These are phyloP conservation scores for Xylariaceae sp. DNA, from an alignment of 2,329 filamentous ascomycete species.

Conservation along the genomic window DNA sequence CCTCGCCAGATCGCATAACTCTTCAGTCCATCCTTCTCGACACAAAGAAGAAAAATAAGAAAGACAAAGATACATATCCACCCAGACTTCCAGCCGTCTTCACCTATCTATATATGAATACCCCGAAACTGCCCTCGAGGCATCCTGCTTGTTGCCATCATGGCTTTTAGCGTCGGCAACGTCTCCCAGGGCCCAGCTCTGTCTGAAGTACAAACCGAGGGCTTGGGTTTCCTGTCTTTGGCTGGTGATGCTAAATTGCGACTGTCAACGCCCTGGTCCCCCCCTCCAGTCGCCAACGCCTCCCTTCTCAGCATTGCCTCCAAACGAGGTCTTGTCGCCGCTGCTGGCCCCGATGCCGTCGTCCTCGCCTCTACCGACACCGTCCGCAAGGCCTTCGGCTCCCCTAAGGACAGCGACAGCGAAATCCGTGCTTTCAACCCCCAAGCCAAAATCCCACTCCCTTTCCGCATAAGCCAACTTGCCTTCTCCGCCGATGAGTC, in stretches of 20 bases:
- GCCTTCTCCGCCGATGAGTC: constrained; percentile 88
- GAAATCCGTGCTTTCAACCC: constrained; percentile 69
- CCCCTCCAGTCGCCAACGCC: constrained; percentile 69
- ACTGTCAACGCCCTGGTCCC: constrained; percentile 74
- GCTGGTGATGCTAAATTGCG: constrained; percentile 79
- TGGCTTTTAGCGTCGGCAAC: constrained; percentile 29
- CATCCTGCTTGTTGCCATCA: constrained; percentile 15
- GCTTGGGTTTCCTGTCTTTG: constrained; percentile 76
- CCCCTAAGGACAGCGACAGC: constrained; percentile 54
- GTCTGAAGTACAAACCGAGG: constrained; percentile 78
- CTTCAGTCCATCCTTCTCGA: too few species aligned
- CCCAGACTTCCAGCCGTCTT: neutral
- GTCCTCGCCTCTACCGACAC: constrained; percentile 72
- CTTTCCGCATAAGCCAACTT: constrained; percentile 78
- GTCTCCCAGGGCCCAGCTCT: constrained; percentile 61
- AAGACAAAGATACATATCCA: too few species aligned
- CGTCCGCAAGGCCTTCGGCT: constrained; percentile 70
- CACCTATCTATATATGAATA: constrained; percentile 16
- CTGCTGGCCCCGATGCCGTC: constrained; percentile 77
- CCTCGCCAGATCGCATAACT: too few species aligned
- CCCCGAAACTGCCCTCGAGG: constrained; percentile 10
- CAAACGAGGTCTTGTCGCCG: constrained; percentile 75
- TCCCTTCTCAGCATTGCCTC: constrained; percentile 83
- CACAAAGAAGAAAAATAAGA: too few species aligned
- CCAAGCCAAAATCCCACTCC: constrained; percentile 67